A percentile compares a stretch with the other conserved stretches of the same genome.
phyloP scores from a whole-genome alignment of 192 early-diverging fungal species.

The Entomortierella lignicola region DNA sequence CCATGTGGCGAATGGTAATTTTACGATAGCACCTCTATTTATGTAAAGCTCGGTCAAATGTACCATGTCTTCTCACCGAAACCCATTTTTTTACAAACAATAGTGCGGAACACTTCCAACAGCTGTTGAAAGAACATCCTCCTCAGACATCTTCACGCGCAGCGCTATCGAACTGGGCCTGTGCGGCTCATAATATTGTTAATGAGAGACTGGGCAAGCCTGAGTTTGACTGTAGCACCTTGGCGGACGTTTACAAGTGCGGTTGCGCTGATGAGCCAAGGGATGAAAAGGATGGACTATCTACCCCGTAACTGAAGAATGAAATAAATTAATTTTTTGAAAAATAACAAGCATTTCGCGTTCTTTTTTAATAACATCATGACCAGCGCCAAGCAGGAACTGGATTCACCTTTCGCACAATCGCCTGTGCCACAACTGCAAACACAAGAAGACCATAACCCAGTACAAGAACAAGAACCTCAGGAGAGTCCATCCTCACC shows the following conservation, averaged over 20 bases:
- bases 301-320: too few species aligned
- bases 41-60: background rate
- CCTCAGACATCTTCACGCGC: constrained; percentile 80
- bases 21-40: background rate
- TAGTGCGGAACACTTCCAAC: constrained; percentile 90
- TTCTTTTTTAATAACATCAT: background rate
- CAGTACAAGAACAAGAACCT: background rate
- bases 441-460: too few species aligned
- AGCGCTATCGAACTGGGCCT: constrained; percentile 87
- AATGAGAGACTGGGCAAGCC: constrained; percentile 86
- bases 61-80: too few species aligned
- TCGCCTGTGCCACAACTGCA: background rate
- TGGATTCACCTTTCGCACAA: constrained; percentile 4
- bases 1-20: constrained; percentile 95
- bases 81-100: too few species aligned
- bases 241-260: constrained; percentile 86
- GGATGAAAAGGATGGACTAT: too few species aligned
- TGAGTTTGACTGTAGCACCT: constrained; percentile 81
- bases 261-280: constrained; percentile 74
- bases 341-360: too few species aligned
- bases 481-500: constrained; percentile 4
- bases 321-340: too few species aligned
- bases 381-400: constrained; percentile 8
- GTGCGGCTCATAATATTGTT: constrained; percentile 92
- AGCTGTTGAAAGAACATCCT: constrained; percentile 79